Conservation (phyloP, 1,284 basidiomycete species). For the Chalciporus sp. region DNA sequence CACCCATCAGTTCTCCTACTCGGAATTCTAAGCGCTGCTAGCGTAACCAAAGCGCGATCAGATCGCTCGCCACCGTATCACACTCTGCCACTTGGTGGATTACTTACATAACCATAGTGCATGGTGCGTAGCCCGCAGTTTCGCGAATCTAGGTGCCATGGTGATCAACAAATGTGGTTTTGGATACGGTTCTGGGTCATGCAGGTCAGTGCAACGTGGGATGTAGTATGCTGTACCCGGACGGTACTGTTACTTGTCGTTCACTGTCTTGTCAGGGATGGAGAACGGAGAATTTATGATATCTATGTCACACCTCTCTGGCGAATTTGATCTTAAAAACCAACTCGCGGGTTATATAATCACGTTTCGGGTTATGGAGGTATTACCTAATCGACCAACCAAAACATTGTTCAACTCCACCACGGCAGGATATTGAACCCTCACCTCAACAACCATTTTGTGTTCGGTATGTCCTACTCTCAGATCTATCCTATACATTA, state of each 20-base stretch:
- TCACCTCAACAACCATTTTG: neutral
- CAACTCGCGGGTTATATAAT: constrained; percentile 12
- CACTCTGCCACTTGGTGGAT: constrained; percentile 7
- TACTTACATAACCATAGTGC: constrained; percentile 19
- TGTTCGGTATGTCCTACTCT: constrained; percentile 8
- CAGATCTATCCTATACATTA: neutral
- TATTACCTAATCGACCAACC: constrained; percentile 18
- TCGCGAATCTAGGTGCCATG: constrained; percentile 24
- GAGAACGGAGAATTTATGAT: neutral
- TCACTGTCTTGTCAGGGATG: neutral
- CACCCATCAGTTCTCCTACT: constrained; percentile 25
- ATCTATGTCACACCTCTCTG: too few relatives aligned
- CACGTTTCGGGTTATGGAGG: neutral
- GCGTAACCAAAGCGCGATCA: neutral
- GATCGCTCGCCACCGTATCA: neutral
- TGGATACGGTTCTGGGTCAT: constrained; percentile 9
- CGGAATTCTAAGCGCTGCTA: constrained; percentile 14
- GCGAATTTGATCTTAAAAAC: too few relatives aligned
- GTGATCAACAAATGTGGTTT: constrained; percentile 21
- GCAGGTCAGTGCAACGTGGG: constrained; percentile 19
- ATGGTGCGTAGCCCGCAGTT: constrained; percentile 16
- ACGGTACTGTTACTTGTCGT: neutral
- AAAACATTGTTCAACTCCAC: too few relatives aligned
- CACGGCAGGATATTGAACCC: neutral
- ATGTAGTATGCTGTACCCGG: neutral